Conservation (phyloP, 2,329 filamentous ascomycete species). For the Fusarium oxysporum region DNA sequence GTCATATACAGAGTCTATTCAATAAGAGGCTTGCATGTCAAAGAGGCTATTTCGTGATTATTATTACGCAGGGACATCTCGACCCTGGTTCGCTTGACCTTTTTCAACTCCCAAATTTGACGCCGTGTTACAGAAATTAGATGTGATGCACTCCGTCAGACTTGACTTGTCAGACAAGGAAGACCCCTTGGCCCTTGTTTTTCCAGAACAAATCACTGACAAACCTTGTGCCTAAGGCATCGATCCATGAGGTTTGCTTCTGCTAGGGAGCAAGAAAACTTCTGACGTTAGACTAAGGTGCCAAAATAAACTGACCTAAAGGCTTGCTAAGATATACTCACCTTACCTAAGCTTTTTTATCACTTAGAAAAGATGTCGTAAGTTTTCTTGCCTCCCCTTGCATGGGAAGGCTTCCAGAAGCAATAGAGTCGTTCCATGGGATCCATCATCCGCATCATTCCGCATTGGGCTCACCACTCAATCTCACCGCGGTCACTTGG, state of each 20-base stretch:
- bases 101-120: conserved; percentile 4
- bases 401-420: conserved; percentile 40
- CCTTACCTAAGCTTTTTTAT: fast-evolving
- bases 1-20: conserved; percentile 14
- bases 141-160: conserved; percentile 24
- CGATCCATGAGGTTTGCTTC: neutral
- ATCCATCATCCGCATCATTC: conserved; percentile 33
- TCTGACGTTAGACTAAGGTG: fast-evolving
- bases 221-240: conserved; percentile 31
- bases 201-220: conserved; percentile 33
- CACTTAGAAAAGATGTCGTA: fast-evolving
- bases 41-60: conserved; percentile 13
- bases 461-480: conserved; percentile 25
- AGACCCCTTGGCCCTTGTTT: conserved; percentile 24
- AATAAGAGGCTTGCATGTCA: conserved; percentile 19
- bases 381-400: neutral
- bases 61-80: neutral
- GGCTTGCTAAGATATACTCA: fast-evolving
- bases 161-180: conserved; percentile 18
- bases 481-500: conserved; percentile 27
- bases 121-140: conserved; percentile 14
- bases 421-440: conserved; percentile 35
- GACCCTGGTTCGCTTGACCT: conserved; percentile 8
- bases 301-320: neutral
- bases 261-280: neutral